Base-by-base conservation (phyloP, 2,329 filamentous ascomycete genomes). In the Aspergillus pseudoterreus region DNA sequence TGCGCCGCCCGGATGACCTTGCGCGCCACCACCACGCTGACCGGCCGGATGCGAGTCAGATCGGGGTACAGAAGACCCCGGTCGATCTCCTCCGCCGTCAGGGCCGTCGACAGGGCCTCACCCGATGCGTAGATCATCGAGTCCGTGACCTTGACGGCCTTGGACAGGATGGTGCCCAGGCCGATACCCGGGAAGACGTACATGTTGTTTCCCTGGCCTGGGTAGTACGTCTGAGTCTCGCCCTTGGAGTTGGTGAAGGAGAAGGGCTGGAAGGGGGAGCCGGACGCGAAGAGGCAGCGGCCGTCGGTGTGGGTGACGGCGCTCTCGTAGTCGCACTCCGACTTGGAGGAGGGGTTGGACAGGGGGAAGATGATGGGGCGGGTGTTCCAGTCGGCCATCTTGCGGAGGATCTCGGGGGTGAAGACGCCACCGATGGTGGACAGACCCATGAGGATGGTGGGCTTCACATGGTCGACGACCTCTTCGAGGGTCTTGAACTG, bases 121-220 rank as follows among this genome's bases (percentile, higher is more conserved):
- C 90, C 94, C 30, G 92, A 92, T 45, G 88, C 91, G 76, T 97
- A 97, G 67, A 99, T 91, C 94, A 99, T 99, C 72, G 87, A 84
- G 70, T 96, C 90, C 4, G 92, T 97, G 60, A 97, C 81, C 62
- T 85, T 85, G 59, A 88, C 85, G 11, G 91, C 83, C 79, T 96
- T 95, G 75, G 87, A 86, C 45, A 97, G 82, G 67, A 97, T 96
- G 59, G 92, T 88, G 55, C 92, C 94, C 27, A 97, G 84, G 51
- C 94, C 94, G 53, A 97, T 88, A 65, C 92, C 94, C 0, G 94
- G 94, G 85, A 99, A 99, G 55, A 99, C 89, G 70, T 96, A 96
- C 78, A 87, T 86, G 77, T 86, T 86, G 69, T 79, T 80, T 59
- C 92, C 92, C 77, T 90, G 87, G 73, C 88, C 90, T 50, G 87